These are phyloP conservation scores for Entomortierella lignicola DNA, from an alignment of 192 early-diverging fungal species.

Conservation along the genomic window DNA sequence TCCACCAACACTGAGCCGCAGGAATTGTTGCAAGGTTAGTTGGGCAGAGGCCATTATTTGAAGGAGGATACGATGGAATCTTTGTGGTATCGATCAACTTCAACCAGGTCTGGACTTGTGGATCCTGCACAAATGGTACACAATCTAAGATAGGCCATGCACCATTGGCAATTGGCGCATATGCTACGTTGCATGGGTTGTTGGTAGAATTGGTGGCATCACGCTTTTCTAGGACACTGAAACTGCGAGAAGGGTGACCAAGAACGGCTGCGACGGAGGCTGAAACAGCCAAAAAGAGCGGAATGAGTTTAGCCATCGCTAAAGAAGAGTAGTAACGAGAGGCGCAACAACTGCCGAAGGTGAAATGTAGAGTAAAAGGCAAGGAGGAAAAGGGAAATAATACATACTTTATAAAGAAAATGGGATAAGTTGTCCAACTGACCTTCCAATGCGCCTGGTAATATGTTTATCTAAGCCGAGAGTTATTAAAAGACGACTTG, in stretches of 20 bases:
- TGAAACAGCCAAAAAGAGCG: conserved; percentile 13
- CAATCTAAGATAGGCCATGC: conserved; percentile 33
- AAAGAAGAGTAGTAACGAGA: no score
- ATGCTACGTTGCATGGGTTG: background rate
- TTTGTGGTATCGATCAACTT: conserved; percentile 37
- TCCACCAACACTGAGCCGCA: conserved; percentile 61
- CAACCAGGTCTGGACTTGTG: conserved; percentile 57
- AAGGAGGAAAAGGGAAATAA: no score
- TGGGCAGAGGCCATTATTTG: conserved; percentile 33
- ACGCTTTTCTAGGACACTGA: conserved; percentile 24
- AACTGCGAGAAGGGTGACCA: conserved; percentile 5
- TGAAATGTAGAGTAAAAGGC: no score
- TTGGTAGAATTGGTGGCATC: background rate
- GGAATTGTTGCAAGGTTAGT: conserved; percentile 7
- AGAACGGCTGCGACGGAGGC: conserved; percentile 15
- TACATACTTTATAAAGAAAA: no score
- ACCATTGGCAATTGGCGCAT: conserved; percentile 11
- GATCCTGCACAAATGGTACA: conserved; percentile 31
- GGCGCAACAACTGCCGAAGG: no score
- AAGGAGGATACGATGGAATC: conserved; percentile 51
- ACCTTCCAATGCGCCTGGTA: no score
- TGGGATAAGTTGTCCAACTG: no score
- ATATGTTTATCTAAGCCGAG: no score
- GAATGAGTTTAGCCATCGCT: conserved; percentile 19
- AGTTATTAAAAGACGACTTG: no score